Percentiles rank a stretch among this genome's conserved stretches.
Conservation (phyloP, 371 early-diverging fungal species). For the Apophysomyces elegans region DNA sequence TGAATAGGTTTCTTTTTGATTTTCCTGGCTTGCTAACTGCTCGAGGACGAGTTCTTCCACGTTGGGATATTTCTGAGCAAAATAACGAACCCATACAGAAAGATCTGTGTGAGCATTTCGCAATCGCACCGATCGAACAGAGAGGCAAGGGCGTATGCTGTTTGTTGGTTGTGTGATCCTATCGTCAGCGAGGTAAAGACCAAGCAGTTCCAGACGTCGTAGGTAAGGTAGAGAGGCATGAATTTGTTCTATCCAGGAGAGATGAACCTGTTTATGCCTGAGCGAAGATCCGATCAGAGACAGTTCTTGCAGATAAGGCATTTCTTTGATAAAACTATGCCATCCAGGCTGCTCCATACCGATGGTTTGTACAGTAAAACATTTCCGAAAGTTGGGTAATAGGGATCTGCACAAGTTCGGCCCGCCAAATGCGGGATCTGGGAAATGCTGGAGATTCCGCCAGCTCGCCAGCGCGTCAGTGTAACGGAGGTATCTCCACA, state of each 20-base stretch:
- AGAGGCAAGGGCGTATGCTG: neutral
- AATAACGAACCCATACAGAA: neutral
- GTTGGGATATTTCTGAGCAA: neutral
- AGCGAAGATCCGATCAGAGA: neutral
- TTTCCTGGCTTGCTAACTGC: neutral
- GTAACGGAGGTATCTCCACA: neutral
- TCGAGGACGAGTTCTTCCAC: neutral
- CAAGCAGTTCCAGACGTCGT: neutral
- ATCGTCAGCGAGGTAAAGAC: constrained; percentile 3
- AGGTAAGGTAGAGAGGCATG: neutral
- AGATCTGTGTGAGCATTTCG: neutral
- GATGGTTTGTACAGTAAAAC: neutral
- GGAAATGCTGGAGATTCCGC: neutral
- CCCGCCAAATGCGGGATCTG: neutral
- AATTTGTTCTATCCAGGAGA: neutral
- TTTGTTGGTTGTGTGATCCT: neutral
- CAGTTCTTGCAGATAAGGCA: neutral
- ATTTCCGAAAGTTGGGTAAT: neutral
- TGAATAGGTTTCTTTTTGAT: neutral
- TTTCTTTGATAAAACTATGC: neutral
- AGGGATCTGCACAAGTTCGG: neutral
- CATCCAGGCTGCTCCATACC: constrained; percentile 6
- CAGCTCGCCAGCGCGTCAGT: neutral
- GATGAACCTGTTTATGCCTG: neutral
- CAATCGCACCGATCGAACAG: neutral